Evolutionary conservation across 2,329 filamentous ascomycete species (phyloP), one percentile per base, ranked within the genome.

Genomic region (Dactylellina drechsleri): DNA sequence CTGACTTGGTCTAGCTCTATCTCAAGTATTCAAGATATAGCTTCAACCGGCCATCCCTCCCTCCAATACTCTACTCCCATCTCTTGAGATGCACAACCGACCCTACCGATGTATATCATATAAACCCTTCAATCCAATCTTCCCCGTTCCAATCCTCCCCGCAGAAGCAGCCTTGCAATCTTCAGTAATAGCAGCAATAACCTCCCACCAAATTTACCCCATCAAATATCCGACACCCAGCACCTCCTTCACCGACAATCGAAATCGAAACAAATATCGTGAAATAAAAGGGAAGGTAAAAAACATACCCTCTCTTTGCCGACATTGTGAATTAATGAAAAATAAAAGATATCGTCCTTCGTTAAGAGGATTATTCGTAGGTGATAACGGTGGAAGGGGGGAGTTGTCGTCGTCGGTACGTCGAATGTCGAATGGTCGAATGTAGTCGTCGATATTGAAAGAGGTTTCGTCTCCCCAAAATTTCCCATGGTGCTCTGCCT

Each of bases 261-360:
- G 23, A 23, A 23, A 23, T 23, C 23, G 23, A 23, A 23, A 23
- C 2, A 23, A 2, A 23, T 23, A 23, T 23, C 23, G 23, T 23
- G 23, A 23, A 23, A 40, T 49, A 43, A 50, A 4, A 47, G 18
- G 20, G 20, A 15, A 57, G 23, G 23, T 4, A n/a, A 23, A 36
- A 57, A 58, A 74, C 68, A 31, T 74, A 74, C 68, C 68, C 68
- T 74, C 68, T 74, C 61, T 74, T 74, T 50, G 61, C 23, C 62
- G 68, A 74, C 68, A 74, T 74, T 50, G 23, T 67, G 68, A 67
- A 45, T 74, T 65, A 54, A 10, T 54, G 16, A 47, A 16, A 45
- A n/a, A 47, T 47, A 60, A 60, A 66, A 26, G 47, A 73, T 65
- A 73, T 54, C 45, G 50, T 16, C 23, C 41, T 41, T 56, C 53